phyloP scores from a whole-genome alignment of 2,329 filamentous ascomycete species.

The Apiospora pterosperma region DNA sequence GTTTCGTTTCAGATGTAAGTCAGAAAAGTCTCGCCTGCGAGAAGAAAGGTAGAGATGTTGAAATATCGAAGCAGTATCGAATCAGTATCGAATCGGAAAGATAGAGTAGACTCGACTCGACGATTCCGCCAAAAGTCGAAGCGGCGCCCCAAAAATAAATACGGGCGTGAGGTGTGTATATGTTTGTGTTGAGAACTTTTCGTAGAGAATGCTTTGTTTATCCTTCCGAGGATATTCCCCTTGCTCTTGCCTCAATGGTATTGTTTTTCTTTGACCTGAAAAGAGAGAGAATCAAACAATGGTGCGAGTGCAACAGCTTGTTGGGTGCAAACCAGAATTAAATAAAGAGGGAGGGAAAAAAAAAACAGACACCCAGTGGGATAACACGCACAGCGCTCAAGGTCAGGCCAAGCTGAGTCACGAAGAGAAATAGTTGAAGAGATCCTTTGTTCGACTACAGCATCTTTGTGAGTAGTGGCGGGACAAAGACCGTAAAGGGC shows the following conservation, averaged over 20 bases:
- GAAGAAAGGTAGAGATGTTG: not conserved
- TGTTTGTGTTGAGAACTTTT: not conserved
- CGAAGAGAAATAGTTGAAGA: constrained; percentile 17
- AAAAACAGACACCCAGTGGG: constrained; percentile 15
- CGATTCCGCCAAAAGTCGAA: not conserved
- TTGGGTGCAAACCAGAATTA: constrained; percentile 11
- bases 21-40: not conserved
- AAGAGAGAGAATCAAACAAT: not conserved
- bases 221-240: not conserved
- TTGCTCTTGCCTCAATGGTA: not conserved
- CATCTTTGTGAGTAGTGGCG: not conserved
- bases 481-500: not conserved
- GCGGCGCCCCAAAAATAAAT: not conserved
- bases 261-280: not conserved
- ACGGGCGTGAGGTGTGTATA: not conserved
- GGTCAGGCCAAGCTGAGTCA: constrained; percentile 12
- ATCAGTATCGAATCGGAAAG: not conserved
- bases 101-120: not conserved
- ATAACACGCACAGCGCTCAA: constrained; percentile 2
- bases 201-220: not conserved
- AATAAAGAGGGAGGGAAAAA: not conserved
- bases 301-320: constrained; percentile 10
- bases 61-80: not conserved
- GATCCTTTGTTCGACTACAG: not conserved
- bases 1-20: not conserved